phyloP scores from a whole-genome alignment of 306 rosid genomes.

The Quercus robur region DNA sequence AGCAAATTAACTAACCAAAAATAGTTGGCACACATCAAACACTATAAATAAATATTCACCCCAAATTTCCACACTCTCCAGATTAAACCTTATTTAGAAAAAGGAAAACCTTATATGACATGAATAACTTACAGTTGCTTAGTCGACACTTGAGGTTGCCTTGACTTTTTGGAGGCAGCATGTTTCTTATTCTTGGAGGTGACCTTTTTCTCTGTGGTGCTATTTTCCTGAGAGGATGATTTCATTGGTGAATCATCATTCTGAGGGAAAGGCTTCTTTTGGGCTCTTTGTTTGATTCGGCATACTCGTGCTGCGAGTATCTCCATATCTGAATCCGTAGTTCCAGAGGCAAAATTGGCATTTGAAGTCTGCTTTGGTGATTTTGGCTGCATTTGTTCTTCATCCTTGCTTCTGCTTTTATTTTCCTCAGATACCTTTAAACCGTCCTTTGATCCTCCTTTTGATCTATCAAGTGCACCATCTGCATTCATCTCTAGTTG shows the following conservation, averaged over 20 bases:
- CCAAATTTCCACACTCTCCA: background rate
- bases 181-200: background rate
- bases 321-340: conserved; percentile 22
- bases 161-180: conserved; percentile 2
- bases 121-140: conserved; percentile 22
- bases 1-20: background rate
- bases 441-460: conserved; percentile 14
- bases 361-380: conserved; percentile 14
- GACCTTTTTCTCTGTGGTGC: background rate
- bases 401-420: conserved; percentile 10
- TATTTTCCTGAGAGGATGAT: background rate
- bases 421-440: conserved; percentile 5
- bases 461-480: conserved; percentile 12
- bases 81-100: background rate
- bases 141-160: background rate
- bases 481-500: conserved; percentile 16
- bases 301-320: background rate
- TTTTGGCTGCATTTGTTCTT: conserved; percentile 15
- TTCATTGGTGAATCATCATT: background rate
- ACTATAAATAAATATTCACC: background rate
- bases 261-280: background rate
- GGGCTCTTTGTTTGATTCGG: conserved; percentile 36
- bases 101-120: background rate
- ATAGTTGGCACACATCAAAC: background rate
- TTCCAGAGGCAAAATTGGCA: conserved; percentile 28